Conservation (phyloP, 176 grass and related monocot genomes). For the Dendrocalamus sinicus region DNA sequence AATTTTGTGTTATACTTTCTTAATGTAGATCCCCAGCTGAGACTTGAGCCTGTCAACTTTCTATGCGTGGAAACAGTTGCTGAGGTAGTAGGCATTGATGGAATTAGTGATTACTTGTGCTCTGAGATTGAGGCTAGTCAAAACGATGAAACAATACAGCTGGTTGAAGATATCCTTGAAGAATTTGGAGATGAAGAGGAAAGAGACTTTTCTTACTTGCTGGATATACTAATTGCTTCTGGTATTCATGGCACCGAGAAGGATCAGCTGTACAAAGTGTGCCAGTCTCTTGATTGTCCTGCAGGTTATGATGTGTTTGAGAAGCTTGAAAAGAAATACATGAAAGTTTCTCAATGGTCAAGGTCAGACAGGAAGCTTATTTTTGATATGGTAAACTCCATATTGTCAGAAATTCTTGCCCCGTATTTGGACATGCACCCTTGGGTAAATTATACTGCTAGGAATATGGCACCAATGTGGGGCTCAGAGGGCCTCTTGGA, state of each 20-base stretch:
- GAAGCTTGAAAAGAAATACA: slow-evolving; percentile 84
- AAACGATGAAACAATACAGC: slow-evolving; percentile 42
- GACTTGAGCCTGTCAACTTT: slow-evolving; percentile 39
- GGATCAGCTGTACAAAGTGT: slow-evolving; percentile 58
- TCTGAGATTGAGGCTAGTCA: slow-evolving; percentile 5
- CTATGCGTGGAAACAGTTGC: not conserved
- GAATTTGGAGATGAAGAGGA: slow-evolving; percentile 84
- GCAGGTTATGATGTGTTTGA: slow-evolving; percentile 62
- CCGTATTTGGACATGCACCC: slow-evolving; percentile 75
- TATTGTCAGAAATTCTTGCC: slow-evolving; percentile 71
- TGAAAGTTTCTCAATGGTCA: slow-evolving; percentile 58
- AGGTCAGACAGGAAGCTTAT: slow-evolving; percentile 71
- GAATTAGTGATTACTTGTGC: not conserved
- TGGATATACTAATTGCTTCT: slow-evolving; percentile 78
- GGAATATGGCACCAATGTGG: slow-evolving; percentile 65
- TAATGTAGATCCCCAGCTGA: slow-evolving; percentile 51
- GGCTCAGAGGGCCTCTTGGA: slow-evolving; percentile 79
- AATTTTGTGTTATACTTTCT: slow-evolving; percentile 23
- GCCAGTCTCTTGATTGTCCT: slow-evolving; percentile 59
- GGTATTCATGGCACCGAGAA: slow-evolving; percentile 63
- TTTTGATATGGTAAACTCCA: slow-evolving; percentile 74
- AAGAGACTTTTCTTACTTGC: slow-evolving; percentile 82
- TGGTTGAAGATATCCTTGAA: slow-evolving; percentile 56
- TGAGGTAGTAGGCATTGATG: not conserved
- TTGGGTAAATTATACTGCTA: slow-evolving; percentile 51